A percentile compares a stretch with the other conserved stretches of the same genome.
Evolutionary conservation across 129 eudicot species (phyloP).

Genomic region (Glebionis coronaria): DNA sequence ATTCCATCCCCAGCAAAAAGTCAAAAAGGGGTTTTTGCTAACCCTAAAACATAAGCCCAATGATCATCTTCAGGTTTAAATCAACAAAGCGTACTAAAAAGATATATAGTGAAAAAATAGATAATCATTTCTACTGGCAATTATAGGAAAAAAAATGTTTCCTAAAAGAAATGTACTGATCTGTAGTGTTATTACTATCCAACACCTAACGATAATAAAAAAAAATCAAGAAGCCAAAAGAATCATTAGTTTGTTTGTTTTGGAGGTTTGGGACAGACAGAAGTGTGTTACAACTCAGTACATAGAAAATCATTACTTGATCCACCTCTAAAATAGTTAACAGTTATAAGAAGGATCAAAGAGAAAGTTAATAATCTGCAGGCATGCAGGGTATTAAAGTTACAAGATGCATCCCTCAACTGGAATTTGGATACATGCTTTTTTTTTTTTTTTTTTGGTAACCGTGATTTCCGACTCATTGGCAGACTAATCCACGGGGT

Average conservation of each 20-base stretch:
- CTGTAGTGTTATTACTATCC: no score
- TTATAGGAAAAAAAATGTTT: background rate
- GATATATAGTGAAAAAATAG: background rate
- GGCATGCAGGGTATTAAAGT: conserved; percentile 10
- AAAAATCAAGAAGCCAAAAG: background rate
- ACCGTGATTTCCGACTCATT: no score
- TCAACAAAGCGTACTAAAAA: background rate
- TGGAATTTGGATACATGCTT: no score
- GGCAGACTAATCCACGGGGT: no score
- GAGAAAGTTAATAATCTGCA: conserved; percentile 9
- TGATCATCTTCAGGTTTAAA: conserved; percentile 6
- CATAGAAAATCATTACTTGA: background rate
- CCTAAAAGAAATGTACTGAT: no score
- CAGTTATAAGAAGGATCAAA: background rate
- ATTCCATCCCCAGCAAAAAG: background rate
- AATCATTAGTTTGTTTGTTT: background rate
- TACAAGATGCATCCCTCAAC: background rate
- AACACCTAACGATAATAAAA: no score
- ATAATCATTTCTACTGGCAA: conserved; percentile 2
- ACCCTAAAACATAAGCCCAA: conserved; percentile 6
- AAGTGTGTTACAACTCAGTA: background rate
- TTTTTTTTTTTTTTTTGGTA: no score
- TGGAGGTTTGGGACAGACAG: background rate
- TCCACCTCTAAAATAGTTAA: background rate
- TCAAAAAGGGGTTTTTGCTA: background rate